phyloP scores from a whole-genome alignment of 148 eudicot genomes.

The Heliamphora exappendiculata region DNA sequence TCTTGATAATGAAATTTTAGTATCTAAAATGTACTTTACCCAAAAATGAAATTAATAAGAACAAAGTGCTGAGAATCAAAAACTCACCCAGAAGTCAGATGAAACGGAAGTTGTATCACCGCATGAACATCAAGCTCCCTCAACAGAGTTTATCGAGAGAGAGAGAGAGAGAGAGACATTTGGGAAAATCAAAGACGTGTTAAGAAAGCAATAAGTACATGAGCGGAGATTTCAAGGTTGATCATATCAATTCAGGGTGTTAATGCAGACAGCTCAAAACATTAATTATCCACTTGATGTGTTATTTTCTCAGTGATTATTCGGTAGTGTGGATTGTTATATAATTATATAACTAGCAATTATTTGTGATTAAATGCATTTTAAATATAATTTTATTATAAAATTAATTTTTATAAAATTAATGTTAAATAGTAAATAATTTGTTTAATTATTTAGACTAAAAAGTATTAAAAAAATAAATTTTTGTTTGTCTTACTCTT shows the following conservation, averaged over 20 bases:
- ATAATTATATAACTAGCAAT: too few species aligned
- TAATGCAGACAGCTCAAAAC: background rate
- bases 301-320: too few species aligned
- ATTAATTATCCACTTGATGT: background rate
- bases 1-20: too few species aligned
- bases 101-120: background rate
- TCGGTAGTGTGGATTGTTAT: too few species aligned
- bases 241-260: background rate
- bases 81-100: background rate
- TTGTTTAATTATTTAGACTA: too few species aligned
- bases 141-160: background rate
- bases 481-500: too few species aligned
- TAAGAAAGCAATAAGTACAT: background rate
- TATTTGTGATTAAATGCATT: too few species aligned
- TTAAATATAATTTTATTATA: too few species aligned
- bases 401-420: too few species aligned
- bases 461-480: too few species aligned
- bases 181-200: background rate
- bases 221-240: background rate
- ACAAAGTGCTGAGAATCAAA: background rate
- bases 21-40: too few species aligned
- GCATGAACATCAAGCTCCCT: background rate
- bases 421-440: too few species aligned
- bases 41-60: background rate
- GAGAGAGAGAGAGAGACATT: background rate